These are phyloP conservation scores for Catunica adiposa DNA, from an alignment of 2,329 filamentous ascomycete species.

Conservation along the genomic window DNA sequence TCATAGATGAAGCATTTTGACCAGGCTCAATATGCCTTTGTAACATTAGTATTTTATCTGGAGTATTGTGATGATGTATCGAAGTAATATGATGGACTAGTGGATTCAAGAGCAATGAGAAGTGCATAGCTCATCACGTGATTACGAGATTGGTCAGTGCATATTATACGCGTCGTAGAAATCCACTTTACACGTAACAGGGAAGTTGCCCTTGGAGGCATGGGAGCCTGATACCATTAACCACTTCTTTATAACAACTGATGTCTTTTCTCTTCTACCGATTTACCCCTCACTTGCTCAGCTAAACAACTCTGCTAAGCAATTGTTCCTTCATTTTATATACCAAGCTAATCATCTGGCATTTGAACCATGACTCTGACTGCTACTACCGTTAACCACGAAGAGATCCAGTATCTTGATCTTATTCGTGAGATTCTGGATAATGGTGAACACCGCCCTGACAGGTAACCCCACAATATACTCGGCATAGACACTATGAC, in stretches of 20 bases:
- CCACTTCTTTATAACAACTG: not conserved
- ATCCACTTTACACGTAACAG: conserved; percentile 11
- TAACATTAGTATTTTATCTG: too few species aligned
- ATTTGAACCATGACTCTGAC: conserved; percentile 7
- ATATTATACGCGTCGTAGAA: conserved; percentile 6
- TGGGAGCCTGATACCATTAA: not conserved
- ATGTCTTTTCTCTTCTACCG: too few species aligned
- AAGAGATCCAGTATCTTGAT: conserved; percentile 88
- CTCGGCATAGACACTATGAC: not conserved
- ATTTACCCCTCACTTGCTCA: too few species aligned
- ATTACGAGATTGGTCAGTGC: not conserved
- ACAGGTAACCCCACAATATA: conserved; percentile 38
- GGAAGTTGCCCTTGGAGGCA: not conserved
- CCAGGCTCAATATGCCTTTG: too few species aligned
- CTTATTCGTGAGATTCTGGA: conserved; percentile 73
- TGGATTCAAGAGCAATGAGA: too few species aligned
- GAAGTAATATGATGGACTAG: too few species aligned
- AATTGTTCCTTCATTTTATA: not conserved
- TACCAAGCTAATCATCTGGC: not conserved
- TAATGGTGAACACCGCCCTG: conserved; percentile 72
- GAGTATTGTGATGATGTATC: too few species aligned
- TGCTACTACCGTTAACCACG: conserved; percentile 33
- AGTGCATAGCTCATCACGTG: not conserved
- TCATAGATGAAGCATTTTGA: too few species aligned
- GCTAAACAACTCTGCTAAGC: not conserved